Conservation (phyloP, 306 rosid species). For the Fagus sylvatica region DNA sequence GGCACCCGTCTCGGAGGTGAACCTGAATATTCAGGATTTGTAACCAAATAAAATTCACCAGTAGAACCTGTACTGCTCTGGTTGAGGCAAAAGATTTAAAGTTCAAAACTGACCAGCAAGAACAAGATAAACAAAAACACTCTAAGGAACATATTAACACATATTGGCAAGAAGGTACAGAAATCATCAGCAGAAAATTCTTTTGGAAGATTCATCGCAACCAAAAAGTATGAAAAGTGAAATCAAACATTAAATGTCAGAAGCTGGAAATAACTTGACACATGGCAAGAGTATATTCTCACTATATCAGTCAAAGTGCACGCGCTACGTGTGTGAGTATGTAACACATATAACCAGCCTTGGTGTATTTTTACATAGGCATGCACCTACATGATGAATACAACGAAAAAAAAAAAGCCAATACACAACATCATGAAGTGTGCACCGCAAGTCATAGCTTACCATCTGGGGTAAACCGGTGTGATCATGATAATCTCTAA, state of each 20-base stretch:
- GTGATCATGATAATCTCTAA: constrained; percentile 94
- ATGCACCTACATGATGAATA: background rate
- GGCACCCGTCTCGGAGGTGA: constrained; percentile 95
- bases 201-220: constrained; percentile 18
- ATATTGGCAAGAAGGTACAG: constrained; percentile 17
- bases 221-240: background rate
- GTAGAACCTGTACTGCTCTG: constrained; percentile 81
- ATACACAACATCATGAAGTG: background rate
- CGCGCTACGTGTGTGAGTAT: constrained; percentile 1
- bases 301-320: constrained; percentile 16
- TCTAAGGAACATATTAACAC: background rate
- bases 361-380: constrained; percentile 10
- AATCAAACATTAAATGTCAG: constrained; percentile 6
- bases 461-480: constrained; percentile 89
- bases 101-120: constrained; percentile 30
- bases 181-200: constrained; percentile 23
- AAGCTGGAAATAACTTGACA: constrained; percentile 1
- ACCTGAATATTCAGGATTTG: constrained; percentile 75
- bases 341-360: constrained; percentile 10
- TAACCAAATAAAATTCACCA: constrained; percentile 86
- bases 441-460: constrained; percentile 22
- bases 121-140: constrained; percentile 21
- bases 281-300: background rate
- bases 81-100: constrained; percentile 43
- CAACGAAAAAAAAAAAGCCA: background rate